Percentiles rank a stretch among this genome's conserved stretches.
These are phyloP conservation scores for Aspergillus oerlinghausenensis DNA, from an alignment of 2,329 filamentous ascomycete genomes.

Conservation along the genomic window DNA sequence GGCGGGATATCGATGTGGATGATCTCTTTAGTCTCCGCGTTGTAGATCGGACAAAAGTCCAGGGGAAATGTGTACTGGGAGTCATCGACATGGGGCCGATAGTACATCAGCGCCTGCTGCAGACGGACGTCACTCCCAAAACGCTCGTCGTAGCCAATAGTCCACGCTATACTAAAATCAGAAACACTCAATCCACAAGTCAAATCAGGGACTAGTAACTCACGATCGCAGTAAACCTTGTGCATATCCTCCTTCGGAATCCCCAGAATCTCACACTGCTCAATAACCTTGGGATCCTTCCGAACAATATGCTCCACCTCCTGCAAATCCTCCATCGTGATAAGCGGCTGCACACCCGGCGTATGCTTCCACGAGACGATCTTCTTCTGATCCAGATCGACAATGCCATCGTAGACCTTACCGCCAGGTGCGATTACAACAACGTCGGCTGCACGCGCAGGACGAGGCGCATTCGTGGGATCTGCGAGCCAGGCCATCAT, in stretches of 20 bases:
- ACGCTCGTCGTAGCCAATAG: conserved; percentile 88
- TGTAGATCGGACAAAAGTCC: conserved; percentile 91
- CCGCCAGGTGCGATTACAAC: conserved; percentile 76
- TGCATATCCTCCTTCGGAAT: conserved; percentile 81
- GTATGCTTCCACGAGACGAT: conserved; percentile 71
- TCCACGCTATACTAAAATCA: conserved; percentile 60
- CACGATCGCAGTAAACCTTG: conserved; percentile 89
- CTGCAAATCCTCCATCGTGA: conserved; percentile 86
- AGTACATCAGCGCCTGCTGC: conserved; percentile 95
- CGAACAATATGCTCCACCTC: conserved; percentile 72
- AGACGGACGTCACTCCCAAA: conserved; percentile 74
- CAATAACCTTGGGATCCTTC: conserved; percentile 78
- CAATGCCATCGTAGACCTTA: conserved; percentile 76
- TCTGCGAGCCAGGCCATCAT: conserved; percentile 75
- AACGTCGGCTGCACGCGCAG: conserved; percentile 71
- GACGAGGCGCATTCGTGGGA: conserved; percentile 57
- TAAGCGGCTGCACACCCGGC: conserved; percentile 77
- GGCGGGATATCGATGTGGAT: conserved; percentile 80
- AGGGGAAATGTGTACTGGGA: conserved; percentile 87
- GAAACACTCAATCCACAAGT: background rate
- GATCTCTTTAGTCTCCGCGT: conserved; percentile 71
- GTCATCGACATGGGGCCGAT: conserved; percentile 77
- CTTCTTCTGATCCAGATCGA: conserved; percentile 64
- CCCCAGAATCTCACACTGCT: conserved; percentile 80
- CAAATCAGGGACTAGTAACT: conserved; percentile 26